Evolutionary conservation across 1,139 yeast species (phyloP), one percentile per base, ranked within the genome.

Genomic region (Sugiyamaella sp.): DNA sequence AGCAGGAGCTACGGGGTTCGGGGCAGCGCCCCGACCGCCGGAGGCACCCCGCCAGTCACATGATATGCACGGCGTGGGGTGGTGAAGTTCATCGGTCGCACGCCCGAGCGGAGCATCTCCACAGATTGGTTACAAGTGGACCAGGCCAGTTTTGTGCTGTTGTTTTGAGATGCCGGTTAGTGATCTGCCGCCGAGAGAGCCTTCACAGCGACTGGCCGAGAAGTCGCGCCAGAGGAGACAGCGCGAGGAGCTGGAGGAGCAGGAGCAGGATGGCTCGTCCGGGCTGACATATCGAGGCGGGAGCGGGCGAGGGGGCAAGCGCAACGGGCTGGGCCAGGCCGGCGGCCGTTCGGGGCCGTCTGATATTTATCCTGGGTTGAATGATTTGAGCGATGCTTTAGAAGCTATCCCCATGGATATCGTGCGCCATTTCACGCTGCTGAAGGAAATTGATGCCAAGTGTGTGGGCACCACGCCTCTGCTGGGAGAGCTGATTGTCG

Each of bases 401-500:
- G 96, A 90, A 68, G 97, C 97, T 25, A 77, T 91, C 60, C 99
- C 99, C 1, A 67, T 80, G 57, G 97, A 90, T 63, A 77, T 89
- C 50, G 81, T 90, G 50, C 82, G 93, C 54, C 93, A 91, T 68
- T 84, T 91, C 70, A 93, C 99, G 0, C 75, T 90, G 24, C 75
- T 93, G 60, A 88, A 90, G 67, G 99, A 93, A 68, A 90, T 93
- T 53, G 98, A 91, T 66, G 97, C 98, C 58, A 91, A 93, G 70
- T 89, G 96, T 69, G 87, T 87, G 46, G 79, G 82, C 56, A 78
- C 89, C 0, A 77, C 86, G 21, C 97, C 97, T 0, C 75, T 78
- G 61, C 76, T 91, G 57, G 81, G 83, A 57, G 69, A 74, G 14
- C 76, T 79, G 59, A 86, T 90, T 51, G 75, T 76, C 45, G 70